Conservation (phyloP, 257 asterid genomes). For the Solanum sparsipilum region DNA sequence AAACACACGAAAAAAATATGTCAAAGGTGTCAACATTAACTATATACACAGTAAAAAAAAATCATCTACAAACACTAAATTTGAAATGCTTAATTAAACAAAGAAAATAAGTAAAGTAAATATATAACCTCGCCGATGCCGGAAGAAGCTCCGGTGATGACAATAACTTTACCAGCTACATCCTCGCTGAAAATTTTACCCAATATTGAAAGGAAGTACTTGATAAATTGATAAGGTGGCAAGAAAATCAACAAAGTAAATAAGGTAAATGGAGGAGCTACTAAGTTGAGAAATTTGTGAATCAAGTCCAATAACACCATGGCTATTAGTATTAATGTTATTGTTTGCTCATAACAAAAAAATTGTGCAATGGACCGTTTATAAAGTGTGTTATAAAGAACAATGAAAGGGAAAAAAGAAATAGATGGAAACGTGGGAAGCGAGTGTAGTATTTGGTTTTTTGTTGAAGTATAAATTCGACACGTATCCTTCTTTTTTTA, state of each 20-base stretch:
- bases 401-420: not conserved
- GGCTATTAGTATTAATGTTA: not conserved
- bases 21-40: no score
- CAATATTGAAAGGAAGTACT: constrained; percentile 39
- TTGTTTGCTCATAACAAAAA: not conserved
- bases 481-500: not conserved
- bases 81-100: not conserved
- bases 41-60: no score
- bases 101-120: not conserved
- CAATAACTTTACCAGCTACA: constrained; percentile 55
- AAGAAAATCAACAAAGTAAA: constrained; percentile 41
- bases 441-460: not conserved
- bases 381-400: not conserved
- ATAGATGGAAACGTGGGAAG: not conserved
- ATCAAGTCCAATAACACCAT: constrained; percentile 26
- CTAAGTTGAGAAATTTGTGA: constrained; percentile 48
- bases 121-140: constrained; percentile 74
- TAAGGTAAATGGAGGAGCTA: constrained; percentile 60
- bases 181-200: constrained; percentile 48
- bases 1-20: no score
- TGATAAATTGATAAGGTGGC: constrained; percentile 59
- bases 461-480: not conserved
- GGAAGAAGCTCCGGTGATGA: constrained; percentile 91
- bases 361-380: not conserved
- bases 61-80: not conserved